phyloP scores from a whole-genome alignment of 148 eudicot species.

The Selenicereus undatus region DNA sequence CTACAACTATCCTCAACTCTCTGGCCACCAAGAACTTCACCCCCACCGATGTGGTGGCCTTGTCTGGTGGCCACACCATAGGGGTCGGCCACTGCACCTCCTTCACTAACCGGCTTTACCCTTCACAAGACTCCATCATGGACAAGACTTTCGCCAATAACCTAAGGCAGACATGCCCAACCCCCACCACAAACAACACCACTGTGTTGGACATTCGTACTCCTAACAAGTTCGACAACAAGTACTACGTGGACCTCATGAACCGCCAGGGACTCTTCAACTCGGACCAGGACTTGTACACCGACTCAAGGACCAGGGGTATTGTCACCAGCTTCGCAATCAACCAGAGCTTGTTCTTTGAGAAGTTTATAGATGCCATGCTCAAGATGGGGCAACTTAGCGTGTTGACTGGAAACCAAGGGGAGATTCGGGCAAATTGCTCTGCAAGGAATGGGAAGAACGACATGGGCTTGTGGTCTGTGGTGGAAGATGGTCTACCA shows the following conservation, averaged over 20 bases:
- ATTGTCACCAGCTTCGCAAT: slow-evolving; percentile 24
- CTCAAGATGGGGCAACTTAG: slow-evolving; percentile 34
- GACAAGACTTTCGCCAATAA: slow-evolving; percentile 19
- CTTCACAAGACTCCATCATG: slow-evolving; percentile 27
- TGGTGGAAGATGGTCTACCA: slow-evolving; percentile 12
- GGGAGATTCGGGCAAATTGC: slow-evolving; percentile 30
- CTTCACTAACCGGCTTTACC: slow-evolving; percentile 27
- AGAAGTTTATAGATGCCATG: slow-evolving; percentile 30
- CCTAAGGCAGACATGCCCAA: slow-evolving; percentile 25
- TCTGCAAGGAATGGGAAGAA: slow-evolving; percentile 19
- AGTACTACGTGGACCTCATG: slow-evolving; percentile 27
- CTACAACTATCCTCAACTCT: slow-evolving; percentile 18
- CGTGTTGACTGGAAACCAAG: slow-evolving; percentile 27
- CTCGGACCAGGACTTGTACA: slow-evolving; percentile 31
- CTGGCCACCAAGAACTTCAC: slow-evolving; percentile 18
- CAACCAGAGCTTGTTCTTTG: slow-evolving; percentile 24
- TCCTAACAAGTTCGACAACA: slow-evolving; percentile 32
- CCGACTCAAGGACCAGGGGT: slow-evolving; percentile 15
- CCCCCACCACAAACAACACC: slow-evolving; percentile 15
- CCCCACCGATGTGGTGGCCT: slow-evolving; percentile 29
- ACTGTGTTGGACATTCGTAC: slow-evolving; percentile 19
- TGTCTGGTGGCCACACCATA: slow-evolving; percentile 40
- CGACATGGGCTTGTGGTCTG: slow-evolving; percentile 7
- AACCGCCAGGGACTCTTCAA: slow-evolving; percentile 27
- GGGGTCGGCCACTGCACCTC: slow-evolving; percentile 29